Percentiles rank a stretch among this genome's conserved stretches.
Conservation (phyloP, 768 basidiomycete species). For the Lactarius sanguifluus region DNA sequence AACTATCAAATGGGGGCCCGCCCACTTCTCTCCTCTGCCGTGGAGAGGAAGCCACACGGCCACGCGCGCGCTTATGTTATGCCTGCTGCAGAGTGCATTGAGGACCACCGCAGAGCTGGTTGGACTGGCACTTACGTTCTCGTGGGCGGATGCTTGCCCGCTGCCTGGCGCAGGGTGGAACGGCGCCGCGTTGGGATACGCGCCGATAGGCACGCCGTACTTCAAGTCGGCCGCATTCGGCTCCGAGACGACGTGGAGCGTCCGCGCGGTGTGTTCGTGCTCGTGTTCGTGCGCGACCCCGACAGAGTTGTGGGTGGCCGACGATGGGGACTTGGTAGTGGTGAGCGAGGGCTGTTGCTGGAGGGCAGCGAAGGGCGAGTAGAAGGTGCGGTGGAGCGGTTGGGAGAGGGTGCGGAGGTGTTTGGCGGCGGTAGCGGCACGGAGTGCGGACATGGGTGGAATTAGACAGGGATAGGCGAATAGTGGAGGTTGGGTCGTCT, state of each 20-base stretch:
- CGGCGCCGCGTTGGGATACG: conserved; percentile 42
- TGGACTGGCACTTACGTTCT: conserved; percentile 40
- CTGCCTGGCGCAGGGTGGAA: conserved; percentile 41
- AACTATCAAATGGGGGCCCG: conserved; percentile 46
- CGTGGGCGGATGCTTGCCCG: conserved; percentile 25
- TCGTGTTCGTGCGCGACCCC: conserved; percentile 61
- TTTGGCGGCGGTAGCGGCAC: conserved; percentile 30
- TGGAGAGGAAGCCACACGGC: conserved; percentile 45
- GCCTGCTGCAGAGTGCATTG: conserved; percentile 44
- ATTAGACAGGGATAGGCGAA: background rate
- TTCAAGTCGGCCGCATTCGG: conserved; percentile 61
- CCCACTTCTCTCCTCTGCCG: conserved; percentile 51
- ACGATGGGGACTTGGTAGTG: conserved; percentile 37
- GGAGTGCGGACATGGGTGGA: conserved; percentile 35
- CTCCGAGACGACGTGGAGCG: conserved; percentile 67
- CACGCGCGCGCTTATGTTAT: conserved; percentile 49
- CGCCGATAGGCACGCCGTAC: conserved; percentile 72
- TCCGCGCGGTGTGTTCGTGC: conserved; percentile 54
- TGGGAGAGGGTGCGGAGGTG: conserved; percentile 36
- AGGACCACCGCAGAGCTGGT: conserved; percentile 44
- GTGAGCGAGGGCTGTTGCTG: conserved; percentile 41
- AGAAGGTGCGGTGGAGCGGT: conserved; percentile 51
- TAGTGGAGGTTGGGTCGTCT: background rate
- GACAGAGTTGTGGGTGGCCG: conserved; percentile 23
- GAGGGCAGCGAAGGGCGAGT: conserved; percentile 62